Conservation (phyloP, 2,329 filamentous ascomycete species). For the Fusarium tricinctum region DNA sequence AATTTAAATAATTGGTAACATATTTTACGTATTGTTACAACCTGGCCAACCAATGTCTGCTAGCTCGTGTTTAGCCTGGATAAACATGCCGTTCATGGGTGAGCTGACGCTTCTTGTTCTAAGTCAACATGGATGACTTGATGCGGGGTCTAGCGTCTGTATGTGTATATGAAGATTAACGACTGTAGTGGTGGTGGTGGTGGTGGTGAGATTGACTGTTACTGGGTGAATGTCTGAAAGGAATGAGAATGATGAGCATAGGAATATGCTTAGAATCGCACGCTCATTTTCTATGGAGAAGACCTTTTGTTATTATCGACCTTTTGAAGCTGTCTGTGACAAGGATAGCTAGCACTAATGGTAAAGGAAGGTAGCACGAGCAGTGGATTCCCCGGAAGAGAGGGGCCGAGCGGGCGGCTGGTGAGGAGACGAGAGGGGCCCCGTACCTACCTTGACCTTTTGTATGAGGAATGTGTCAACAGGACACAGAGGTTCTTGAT, state of each 20-base stretch:
- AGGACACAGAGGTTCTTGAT: conserved; percentile 26
- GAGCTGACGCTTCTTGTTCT: conserved; percentile 16
- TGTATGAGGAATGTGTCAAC: conserved; percentile 41
- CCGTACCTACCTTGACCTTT: conserved; percentile 3
- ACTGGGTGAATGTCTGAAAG: neutral
- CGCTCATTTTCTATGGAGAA: neutral
- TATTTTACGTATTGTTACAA: neutral
- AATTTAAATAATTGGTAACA: too few species aligned
- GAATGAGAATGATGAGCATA: neutral
- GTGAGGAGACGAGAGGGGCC: conserved; percentile 38
- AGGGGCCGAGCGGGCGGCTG: conserved; percentile 41
- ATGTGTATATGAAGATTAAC: neutral
- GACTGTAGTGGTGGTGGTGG: neutral
- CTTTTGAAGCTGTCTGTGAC: too few species aligned
- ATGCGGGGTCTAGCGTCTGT: conserved; percentile 3
- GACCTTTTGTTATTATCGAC: neutral
- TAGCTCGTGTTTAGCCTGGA: neutral
- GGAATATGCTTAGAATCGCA: too few species aligned
- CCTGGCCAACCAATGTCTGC: neutral
- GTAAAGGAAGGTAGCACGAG: conserved; percentile 31
- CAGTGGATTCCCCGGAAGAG: conserved; percentile 37
- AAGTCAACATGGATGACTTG: conserved; percentile 1
- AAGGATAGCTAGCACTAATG: neutral
- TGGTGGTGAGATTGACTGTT: conserved; percentile 4
- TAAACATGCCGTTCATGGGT: neutral